Evolutionary conservation across 352 stramenopile genomes (phyloP).

Genomic region (Blastocystis sp.): DNA sequence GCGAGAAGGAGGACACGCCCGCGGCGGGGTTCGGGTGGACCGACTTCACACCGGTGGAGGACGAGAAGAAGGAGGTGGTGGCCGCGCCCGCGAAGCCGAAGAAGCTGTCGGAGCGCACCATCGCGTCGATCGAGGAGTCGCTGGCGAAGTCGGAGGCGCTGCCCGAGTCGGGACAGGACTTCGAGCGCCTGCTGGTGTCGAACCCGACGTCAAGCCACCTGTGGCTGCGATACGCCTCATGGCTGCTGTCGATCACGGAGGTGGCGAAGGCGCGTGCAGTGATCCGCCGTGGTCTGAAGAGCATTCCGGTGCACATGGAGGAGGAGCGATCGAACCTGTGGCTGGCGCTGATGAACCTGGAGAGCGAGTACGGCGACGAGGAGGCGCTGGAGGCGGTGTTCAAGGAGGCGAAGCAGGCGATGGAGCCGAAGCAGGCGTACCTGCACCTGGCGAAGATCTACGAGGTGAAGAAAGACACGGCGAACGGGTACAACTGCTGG

Average conservation of each 20-base stretch:
- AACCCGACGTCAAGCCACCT: constrained; percentile 14
- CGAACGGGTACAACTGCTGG: constrained; percentile 50
- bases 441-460: constrained; percentile 53
- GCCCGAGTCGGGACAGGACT: constrained; percentile 46
- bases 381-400: constrained; percentile 32
- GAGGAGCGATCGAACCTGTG: constrained; percentile 64
- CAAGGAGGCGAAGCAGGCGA: constrained; percentile 42
- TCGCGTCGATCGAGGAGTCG: constrained; percentile 13
- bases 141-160: background rate
- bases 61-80: background rate
- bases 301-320: constrained; percentile 57
- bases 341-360: constrained; percentile 68
- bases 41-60: background rate
- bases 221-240: constrained; percentile 61
- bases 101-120: constrained; percentile 17
- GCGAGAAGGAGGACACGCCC: background rate
- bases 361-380: constrained; percentile 67
- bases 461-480: constrained; percentile 42
- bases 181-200: constrained; percentile 57
- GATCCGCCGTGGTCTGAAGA: constrained; percentile 48
- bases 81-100: background rate
- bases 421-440: constrained; percentile 21
- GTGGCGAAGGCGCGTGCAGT: constrained; percentile 67
- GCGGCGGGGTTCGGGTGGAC: constrained; percentile 44
- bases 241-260: constrained; percentile 47